Base-by-base conservation (phyloP, 805 yeast genomes). In the Wickerhamomyces subpelliculosus region DNA sequence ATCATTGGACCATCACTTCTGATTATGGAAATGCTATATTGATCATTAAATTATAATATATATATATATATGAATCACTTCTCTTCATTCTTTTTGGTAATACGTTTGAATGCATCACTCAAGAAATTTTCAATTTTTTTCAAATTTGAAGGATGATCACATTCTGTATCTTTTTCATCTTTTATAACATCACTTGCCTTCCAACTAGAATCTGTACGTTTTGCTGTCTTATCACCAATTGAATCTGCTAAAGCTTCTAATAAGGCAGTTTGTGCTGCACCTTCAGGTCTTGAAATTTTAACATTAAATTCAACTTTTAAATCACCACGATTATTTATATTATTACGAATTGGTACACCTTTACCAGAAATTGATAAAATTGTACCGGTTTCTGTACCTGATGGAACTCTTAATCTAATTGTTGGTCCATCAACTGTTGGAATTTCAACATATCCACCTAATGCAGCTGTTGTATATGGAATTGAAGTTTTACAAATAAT, bases 171-270 rank as follows among this genome's bases (percentile, higher is more conserved):
- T 20, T 26, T 28, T n/a, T 28, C 27, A 2, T 8, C 30, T 19
- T 26, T 14, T 19, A 21, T 10, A 9, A 26, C 21, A 10, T 22
- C 23, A n/a, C 29, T 10, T 10, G 42, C 35, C 27, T 32, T 40
- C 57, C 57, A 52, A 4, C 40, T 43, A 4, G 39, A 32, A 16
- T 33, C 42, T 11, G 80, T 67, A 46, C 94, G 68, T 48, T 73
- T 83, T 4, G 98, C 98, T 19, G 69, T 72, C 31, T 68, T 68
- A 58, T 93, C 99, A 41, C 84, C 77, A 35, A 83, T 73, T 2
- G 95, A 83, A 55, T 88, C 96, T 2, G 99, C 98, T 45, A 93
- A 70, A 0, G 96, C 96, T 58, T 93, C 99, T 52, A 94, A 70
- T 39, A 93, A 66, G 22, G 94, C 94, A 11, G 80, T 81, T 59